Percentiles rank a stretch among this genome's conserved stretches.
These are phyloP conservation scores for Xylaria nigripes DNA, from an alignment of 495 filamentous ascomycete genomes.

Conservation along the genomic window DNA sequence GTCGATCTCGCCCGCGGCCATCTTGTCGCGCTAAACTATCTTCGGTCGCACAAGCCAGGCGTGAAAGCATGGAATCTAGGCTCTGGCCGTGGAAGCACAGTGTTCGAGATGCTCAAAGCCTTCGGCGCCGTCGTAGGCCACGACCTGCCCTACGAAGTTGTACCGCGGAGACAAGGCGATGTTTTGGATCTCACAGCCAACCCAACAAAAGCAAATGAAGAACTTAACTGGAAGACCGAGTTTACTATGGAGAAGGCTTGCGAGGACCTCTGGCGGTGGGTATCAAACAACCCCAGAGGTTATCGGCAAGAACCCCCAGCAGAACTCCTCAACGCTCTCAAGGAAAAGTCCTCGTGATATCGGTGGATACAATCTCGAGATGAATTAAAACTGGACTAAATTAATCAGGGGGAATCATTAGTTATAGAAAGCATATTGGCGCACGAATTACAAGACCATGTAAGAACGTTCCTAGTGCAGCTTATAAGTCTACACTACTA, in stretches of 20 bases:
- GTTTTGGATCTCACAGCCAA: conserved; percentile 93
- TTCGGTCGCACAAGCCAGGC: conserved; percentile 80
- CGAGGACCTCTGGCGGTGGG: conserved; percentile 91
- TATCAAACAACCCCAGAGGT: conserved; percentile 88
- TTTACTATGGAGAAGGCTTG: conserved; percentile 87
- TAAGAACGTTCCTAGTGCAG: not conserved
- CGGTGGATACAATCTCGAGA: not conserved
- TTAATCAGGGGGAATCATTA: conserved; percentile 4
- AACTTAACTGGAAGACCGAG: conserved; percentile 89
- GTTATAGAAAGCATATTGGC: not conserved
- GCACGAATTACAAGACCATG: not conserved
- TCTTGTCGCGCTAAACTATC: conserved; percentile 84
- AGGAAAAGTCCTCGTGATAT: conserved; percentile 32
- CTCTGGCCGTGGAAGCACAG: conserved; percentile 89
- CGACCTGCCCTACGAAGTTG: conserved; percentile 80
- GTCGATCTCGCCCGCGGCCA: conserved; percentile 76
- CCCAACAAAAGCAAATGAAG: conserved; percentile 73
- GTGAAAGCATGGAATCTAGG: conserved; percentile 96
- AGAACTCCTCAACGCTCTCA: conserved; percentile 65
- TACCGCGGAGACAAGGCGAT: conserved; percentile 73
- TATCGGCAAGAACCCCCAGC: conserved; percentile 86
- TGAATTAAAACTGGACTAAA: not conserved
- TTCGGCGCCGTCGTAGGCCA: conserved; percentile 81
- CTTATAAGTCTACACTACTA: not conserved
- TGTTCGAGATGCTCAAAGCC: conserved; percentile 94